Evolutionary conservation across 1,284 basidiomycete genomes (phyloP).

Genomic region (Pascua sp.): DNA sequence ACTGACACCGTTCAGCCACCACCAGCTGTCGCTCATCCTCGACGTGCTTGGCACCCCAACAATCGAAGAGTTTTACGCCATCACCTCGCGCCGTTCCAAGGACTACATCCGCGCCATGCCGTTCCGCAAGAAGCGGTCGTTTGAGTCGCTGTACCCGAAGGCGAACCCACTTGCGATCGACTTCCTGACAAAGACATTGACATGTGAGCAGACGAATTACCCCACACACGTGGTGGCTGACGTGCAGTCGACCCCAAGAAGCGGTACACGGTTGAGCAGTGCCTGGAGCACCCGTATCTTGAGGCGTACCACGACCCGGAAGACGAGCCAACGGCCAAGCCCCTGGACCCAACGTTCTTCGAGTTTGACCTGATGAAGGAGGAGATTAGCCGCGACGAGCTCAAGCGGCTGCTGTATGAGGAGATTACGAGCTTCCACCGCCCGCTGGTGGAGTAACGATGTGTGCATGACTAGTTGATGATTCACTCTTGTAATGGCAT

Average conservation of each 20-base stretch:
- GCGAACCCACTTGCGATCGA: constrained; percentile 81
- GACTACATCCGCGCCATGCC: constrained; percentile 87
- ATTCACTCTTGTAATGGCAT: too few species aligned
- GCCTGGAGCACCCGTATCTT: constrained; percentile 85
- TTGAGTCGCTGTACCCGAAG: constrained; percentile 77
- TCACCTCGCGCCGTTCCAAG: constrained; percentile 75
- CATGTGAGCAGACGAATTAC: constrained; percentile 50
- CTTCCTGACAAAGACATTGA: constrained; percentile 85
- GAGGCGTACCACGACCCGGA: constrained; percentile 85
- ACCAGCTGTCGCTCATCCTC: constrained; percentile 85
- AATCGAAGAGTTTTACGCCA: constrained; percentile 85
- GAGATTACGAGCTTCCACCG: constrained; percentile 71
- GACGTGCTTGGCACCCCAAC: constrained; percentile 90
- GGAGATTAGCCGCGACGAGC: constrained; percentile 77
- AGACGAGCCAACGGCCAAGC: constrained; percentile 86
- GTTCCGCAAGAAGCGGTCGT: constrained; percentile 77
- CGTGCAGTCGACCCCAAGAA: constrained; percentile 81
- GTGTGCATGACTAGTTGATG: neutral
- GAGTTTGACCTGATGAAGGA: constrained; percentile 94
- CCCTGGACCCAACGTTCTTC: constrained; percentile 86
- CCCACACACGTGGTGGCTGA: neutral
- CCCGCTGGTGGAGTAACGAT: neutral
- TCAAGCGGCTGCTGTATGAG: constrained; percentile 62
- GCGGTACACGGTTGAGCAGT: constrained; percentile 82
- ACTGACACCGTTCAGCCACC: constrained; percentile 57